Base-by-base conservation (phyloP, 2,329 filamentous ascomycete genomes). In the Rutstroemia sp. region DNA sequence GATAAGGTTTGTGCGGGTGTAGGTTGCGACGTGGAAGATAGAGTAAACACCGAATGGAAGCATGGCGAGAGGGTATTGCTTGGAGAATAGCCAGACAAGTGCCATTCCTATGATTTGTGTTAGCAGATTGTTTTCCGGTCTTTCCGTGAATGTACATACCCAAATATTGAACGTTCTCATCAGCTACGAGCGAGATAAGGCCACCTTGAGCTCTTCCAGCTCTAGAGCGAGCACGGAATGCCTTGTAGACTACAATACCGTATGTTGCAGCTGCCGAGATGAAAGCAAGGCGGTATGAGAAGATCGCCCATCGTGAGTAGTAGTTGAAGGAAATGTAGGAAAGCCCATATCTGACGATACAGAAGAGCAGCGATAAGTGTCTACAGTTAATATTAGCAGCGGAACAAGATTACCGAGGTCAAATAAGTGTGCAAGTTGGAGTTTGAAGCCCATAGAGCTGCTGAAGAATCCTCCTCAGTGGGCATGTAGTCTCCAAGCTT, bases 181-280 rank as follows among this genome's bases (percentile, higher is more conserved):
- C 94, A 12, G 83, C 78, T 56, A 87, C 77, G 63, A 96, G 76
- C 60, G 84, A 81, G 58, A 92, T 54, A 49, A 80, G 72, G 57
- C 87, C 82, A 51, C 71, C 70, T 70, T 70, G 79, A 70, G 77
- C 84, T 60, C 78, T 83, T 62, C 87, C 86, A 50, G 84, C 79
- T 80, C 89, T 88, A 66, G 88, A 81, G 64, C 90, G 87, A 65
- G 92, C 89, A 64, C 92, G 86, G 78, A 92, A 89, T 57, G 90
- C 92, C 83, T 99, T 99, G 81, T 96, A 97, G 60, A 99, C 92
- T 50, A 99, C 94, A 64, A 99, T 97, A 63, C 94, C 92, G 73
- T 99, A 99, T 10, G 94, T 97, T 50, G 84, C 83, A 48, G 91
- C 90, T 5, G 94, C 94, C 2, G 92, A 86, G 65, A 96, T 64